A percentile compares a stretch with the other conserved stretches of the same genome.
These are phyloP conservation scores for Diaporthe longicolla DNA, from an alignment of 2,329 filamentous ascomycete genomes.

Conservation along the genomic window DNA sequence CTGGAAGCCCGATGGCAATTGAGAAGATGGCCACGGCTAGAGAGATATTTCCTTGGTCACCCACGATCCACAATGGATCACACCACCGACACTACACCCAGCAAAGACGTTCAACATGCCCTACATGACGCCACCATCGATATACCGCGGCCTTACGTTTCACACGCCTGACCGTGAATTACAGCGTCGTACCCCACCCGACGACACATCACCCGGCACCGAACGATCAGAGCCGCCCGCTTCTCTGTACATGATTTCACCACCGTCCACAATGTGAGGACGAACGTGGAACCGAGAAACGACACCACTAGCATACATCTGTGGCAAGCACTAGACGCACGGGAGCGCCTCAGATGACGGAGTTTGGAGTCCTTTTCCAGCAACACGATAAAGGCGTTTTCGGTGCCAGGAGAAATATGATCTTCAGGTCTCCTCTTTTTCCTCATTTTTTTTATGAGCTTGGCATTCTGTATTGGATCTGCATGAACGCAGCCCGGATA, in stretches of 20 bases:
- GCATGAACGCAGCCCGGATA: conserved; percentile 29
- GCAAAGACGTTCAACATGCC: neutral
- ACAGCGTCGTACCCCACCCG: neutral
- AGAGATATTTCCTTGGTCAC: conserved; percentile 17
- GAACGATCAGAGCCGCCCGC: conserved; percentile 36
- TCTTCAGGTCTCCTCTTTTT: conserved; percentile 32
- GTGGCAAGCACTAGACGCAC: conserved; percentile 33
- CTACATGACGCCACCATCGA: neutral
- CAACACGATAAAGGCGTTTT: conserved; percentile 39
- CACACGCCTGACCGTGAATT: neutral
- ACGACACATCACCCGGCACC: neutral
- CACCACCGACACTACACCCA: neutral
- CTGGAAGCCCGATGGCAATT: conserved; percentile 60
- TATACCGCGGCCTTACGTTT: conserved; percentile 1
- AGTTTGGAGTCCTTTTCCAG: conserved; percentile 36
- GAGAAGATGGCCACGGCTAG: conserved; percentile 32
- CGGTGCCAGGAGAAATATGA: conserved; percentile 21
- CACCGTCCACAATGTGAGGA: conserved; percentile 21
- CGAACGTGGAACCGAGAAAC: conserved; percentile 27
- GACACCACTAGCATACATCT: conserved; percentile 25
- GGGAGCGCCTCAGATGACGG: conserved; percentile 27
- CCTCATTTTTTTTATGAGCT: conserved; percentile 1
- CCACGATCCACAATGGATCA: conserved; percentile 2
- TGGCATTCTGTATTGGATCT: conserved; percentile 39
- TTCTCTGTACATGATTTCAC: conserved; percentile 38